phyloP scores from a whole-genome alignment of 805 yeast species.

The Ogataea pilisensis region DNA sequence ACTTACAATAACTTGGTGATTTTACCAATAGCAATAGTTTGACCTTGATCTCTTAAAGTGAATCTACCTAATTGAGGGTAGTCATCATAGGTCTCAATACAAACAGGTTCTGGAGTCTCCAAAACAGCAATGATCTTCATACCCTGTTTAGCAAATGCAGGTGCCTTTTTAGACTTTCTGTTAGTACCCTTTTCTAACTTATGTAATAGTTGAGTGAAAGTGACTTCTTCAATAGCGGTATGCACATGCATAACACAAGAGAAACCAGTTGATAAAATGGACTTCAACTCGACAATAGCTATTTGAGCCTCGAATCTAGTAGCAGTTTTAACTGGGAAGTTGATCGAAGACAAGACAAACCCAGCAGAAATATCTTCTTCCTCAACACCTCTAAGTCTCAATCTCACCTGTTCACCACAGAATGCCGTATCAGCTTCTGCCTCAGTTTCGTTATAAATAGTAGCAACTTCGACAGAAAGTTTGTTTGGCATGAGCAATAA shows the following conservation, averaged over 20 bases:
- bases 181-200: slow-evolving; percentile 95
- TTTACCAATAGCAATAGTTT: slow-evolving; percentile 97
- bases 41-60: slow-evolving; percentile 97
- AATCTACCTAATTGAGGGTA: slow-evolving; percentile 97
- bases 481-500: slow-evolving; percentile 92
- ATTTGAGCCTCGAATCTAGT: slow-evolving; percentile 92
- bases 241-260: slow-evolving; percentile 99
- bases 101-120: slow-evolving; percentile 82
- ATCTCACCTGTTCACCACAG: slow-evolving; percentile 96
- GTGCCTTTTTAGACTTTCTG: slow-evolving; percentile 93
- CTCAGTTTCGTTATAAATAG: slow-evolving; percentile 93
- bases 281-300: slow-evolving; percentile 93
- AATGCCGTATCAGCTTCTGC: slow-evolving; percentile 84
- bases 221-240: slow-evolving; percentile 96
- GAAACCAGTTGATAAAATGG: slow-evolving; percentile 91
- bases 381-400: slow-evolving; percentile 91
- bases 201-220: slow-evolving; percentile 76
- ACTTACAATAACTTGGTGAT: slow-evolving; percentile 76
- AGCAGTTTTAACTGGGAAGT: slow-evolving; percentile 86
- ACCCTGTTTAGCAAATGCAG: slow-evolving; percentile 98
- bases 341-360: slow-evolving; percentile 81
- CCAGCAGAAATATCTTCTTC: slow-evolving; percentile 95
- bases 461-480: slow-evolving; percentile 73
- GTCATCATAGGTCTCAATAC: slow-evolving; percentile 88
- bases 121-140: slow-evolving; percentile 95